Base-by-base conservation (phyloP, 108 stramenopile species). In the Cafeteria roenbergensis region DNA sequence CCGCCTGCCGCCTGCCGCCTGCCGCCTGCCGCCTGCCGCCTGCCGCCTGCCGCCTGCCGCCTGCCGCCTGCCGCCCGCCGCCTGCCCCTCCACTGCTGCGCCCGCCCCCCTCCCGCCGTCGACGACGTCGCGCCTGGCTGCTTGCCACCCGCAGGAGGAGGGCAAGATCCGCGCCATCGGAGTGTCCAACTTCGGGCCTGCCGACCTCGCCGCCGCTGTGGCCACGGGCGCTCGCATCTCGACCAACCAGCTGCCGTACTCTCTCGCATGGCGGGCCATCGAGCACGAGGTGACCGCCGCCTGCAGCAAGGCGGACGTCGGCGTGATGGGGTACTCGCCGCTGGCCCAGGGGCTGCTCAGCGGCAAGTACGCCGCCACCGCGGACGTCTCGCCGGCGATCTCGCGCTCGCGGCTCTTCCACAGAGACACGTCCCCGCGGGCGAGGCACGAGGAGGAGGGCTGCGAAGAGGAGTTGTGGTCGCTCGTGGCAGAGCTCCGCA, bases 201-300 rank as follows among this genome's bases (percentile, higher is more conserved):
- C 90, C 70, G 91, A 92, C 66, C 85, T 88, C 63, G 51, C 82
- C 63, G 88, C 89, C 59, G 76, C 90, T 21, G 82, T 84, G 63
- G 78, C 85, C 12, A 53, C n/a, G n/a, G 52, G 52, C n/a, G 52
- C 21, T 2, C 9, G 12, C 52, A 53, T 53, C 52, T 3, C 25
- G 21, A n/a, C 24, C 21, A 53, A 53, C 52, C 52, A 53, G 52
- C 52, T 53, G 52, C 21, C 52, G n/a, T 53, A 53, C 52, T 24
- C 9, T 20, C 52, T 53, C 12, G 12, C 21, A 20, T 24, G 21
- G 52, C 21, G 52, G 52, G 52, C 52, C 52, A 53, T 53, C 52
- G 52, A 53, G 52, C 24, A 24, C 25, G 52, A 53, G 52, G 24
- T 53, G 21, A 9, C 2, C 12, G 12, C 52, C 2, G 9, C 24